phyloP scores from a whole-genome alignment of 805 yeast genomes.

The Wickerhamomyces chambardii region DNA sequence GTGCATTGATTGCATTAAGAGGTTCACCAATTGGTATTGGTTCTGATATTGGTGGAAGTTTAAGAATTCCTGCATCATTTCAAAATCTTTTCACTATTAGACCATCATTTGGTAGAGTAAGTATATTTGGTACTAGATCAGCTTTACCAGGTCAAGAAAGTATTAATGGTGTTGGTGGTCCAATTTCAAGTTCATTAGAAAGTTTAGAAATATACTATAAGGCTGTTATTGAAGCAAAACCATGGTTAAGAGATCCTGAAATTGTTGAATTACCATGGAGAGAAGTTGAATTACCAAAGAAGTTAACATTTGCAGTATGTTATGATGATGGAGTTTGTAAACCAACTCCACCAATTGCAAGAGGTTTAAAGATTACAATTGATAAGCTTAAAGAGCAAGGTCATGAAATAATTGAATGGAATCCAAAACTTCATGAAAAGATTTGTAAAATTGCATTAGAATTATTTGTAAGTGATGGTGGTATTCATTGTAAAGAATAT shows the following conservation, averaged over 20 bases:
- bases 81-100: constrained; percentile 30
- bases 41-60: constrained; percentile 42
- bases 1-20: constrained; percentile 31
- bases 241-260: constrained; percentile 32
- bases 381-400: constrained; percentile 28
- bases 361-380: constrained; percentile 27
- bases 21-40: constrained; percentile 38
- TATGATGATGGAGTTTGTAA: constrained; percentile 30
- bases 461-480: too few relatives aligned
- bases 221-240: constrained; percentile 19
- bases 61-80: constrained; percentile 36
- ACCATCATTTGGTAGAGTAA: constrained; percentile 33
- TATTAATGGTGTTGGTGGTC: constrained; percentile 33
- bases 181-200: constrained; percentile 26
- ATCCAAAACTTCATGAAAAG: too few relatives aligned
- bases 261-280: constrained; percentile 30
- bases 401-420: constrained; percentile 36
- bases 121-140: too few relatives aligned
- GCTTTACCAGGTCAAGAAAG: too few relatives aligned
- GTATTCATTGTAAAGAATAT: too few relatives aligned
- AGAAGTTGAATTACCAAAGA: constrained; percentile 16
- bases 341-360: constrained; percentile 35
- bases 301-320: constrained; percentile 29
- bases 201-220: constrained; percentile 22
- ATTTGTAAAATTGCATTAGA: too few relatives aligned